Percentiles rank a stretch among this genome's conserved stretches.
Evolutionary conservation across 768 basidiomycete genomes (phyloP).

Genomic region (Neoboletus brunneissimus): DNA sequence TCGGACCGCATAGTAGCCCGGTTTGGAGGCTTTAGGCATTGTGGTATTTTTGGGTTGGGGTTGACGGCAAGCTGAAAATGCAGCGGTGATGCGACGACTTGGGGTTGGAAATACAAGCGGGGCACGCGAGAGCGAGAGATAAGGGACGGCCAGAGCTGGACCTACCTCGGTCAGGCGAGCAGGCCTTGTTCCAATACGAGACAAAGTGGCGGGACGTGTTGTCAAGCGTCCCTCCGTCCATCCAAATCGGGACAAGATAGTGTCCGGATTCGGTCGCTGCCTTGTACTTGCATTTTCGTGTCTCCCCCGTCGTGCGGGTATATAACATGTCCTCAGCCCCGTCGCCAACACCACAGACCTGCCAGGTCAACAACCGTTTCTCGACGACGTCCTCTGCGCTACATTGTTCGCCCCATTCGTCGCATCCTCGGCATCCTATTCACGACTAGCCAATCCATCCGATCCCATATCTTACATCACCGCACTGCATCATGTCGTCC

Average conservation of each 20-base stretch:
- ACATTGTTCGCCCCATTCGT: constrained; percentile 11
- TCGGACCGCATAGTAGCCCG: constrained; percentile 70
- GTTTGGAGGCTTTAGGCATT: constrained; percentile 42
- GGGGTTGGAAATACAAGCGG: background rate
- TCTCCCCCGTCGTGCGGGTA: constrained; percentile 7
- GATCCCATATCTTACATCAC: background rate
- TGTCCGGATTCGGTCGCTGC: constrained; percentile 19
- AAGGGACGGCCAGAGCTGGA: background rate
- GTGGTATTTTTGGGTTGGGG: background rate
- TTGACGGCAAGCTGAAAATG: background rate
- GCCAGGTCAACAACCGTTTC: constrained; percentile 5
- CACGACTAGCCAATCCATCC: background rate
- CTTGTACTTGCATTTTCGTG: constrained; percentile 26
- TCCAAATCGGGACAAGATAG: constrained; percentile 23
- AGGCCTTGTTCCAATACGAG: constrained; percentile 19
- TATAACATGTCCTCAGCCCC: constrained; percentile 23
- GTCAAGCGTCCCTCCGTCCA: background rate
- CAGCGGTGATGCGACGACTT: no score
- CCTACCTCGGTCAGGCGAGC: background rate
- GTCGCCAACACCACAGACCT: constrained; percentile 6
- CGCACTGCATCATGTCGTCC: constrained; percentile 40
- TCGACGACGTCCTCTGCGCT: constrained; percentile 7
- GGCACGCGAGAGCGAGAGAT: no score
- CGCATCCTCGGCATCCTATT: background rate
- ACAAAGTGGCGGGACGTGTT: constrained; percentile 6